Base-by-base conservation (phyloP, 2,329 filamentous ascomycete genomes). In the Colletotrichum noveboracense region DNA sequence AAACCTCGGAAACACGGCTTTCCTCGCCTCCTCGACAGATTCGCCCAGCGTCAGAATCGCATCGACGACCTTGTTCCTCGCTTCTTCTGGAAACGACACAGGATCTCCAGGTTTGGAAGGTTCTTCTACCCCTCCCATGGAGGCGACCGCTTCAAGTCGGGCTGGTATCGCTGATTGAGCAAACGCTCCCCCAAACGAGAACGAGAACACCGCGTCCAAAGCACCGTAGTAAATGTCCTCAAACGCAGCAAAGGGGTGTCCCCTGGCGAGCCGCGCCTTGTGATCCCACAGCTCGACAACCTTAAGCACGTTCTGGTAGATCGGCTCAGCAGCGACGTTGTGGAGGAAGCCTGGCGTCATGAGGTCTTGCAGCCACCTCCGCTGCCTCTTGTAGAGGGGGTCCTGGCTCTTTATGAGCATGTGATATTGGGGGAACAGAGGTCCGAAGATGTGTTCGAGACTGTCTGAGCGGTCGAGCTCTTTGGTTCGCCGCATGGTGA, bases 401-500 rank as follows among this genome's bases (percentile, higher is more conserved):
- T 80, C 70, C n/a, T 83, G 81, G 0, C 78, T 80, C 4, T 81
- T 82, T 62, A 78, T 70, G 48, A 80, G 75, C 21, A 82, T 82
- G 70, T 85, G 84, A 65, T 24, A 64, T 0, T 38, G 60, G 12
- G 60, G 60, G 8, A 64, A 64, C 1, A 64, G 5, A 21, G 30
- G 60, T 1, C 77, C 78, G 14, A 64, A 64, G 13, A 36, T 64
- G 12, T 18, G 14, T 8, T 38, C 30, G n/a, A 64, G 24, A 5
- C 30, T 36, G 21, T 64, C 32, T 36, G 30, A 32, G 18, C 86
- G 83, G 78, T 88, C 87, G 66, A 88, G 88, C 56, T 88, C 87
- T 65, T 84, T 85, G 32, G 77, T 78, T 21, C 86, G 84, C 2
- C 86, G 83, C 4, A 85, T 79, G 24, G 88, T 81, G 66, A 89